Conservation (phyloP, 352 stramenopile species). For the Pythium aquatile region DNA sequence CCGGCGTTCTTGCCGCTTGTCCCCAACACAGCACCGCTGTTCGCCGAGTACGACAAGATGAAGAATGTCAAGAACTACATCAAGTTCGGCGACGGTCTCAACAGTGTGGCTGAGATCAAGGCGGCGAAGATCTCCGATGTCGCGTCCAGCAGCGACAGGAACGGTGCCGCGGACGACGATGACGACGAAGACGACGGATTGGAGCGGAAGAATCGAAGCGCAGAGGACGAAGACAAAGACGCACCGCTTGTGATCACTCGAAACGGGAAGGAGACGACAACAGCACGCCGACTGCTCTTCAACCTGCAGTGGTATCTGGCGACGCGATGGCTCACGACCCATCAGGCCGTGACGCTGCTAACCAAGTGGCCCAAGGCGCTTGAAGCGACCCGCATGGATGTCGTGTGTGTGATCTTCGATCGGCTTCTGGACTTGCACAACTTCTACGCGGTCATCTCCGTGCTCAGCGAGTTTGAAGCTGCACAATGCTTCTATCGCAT, state of each 20-base stretch:
- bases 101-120: conserved; percentile 40
- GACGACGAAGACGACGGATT: conserved; percentile 11
- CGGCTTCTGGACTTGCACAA: conserved; percentile 69
- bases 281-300: conserved; percentile 55
- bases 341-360: conserved; percentile 56
- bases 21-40: conserved; percentile 38
- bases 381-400: conserved; percentile 45
- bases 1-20: conserved; percentile 40
- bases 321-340: conserved; percentile 64
- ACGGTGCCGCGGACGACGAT: conserved; percentile 1
- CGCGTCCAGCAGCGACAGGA: too few relatives aligned
- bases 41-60: conserved; percentile 61
- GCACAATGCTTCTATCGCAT: conserved; percentile 61
- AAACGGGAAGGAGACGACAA: conserved; percentile 46
- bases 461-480: conserved; percentile 54
- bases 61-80: conserved; percentile 63
- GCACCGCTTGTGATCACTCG: conserved; percentile 30
- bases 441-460: conserved; percentile 58
- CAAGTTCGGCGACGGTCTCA: conserved; percentile 58
- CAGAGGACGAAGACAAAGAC: conserved; percentile 10
- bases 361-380: conserved; percentile 49
- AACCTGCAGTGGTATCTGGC: conserved; percentile 72
- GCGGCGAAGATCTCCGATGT: background rate
- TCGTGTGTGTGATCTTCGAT: conserved; percentile 71
- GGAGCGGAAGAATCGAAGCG: background rate